Base-by-base conservation (phyloP, 2,329 filamentous ascomycete species). In the Trichoderma sp. region DNA sequence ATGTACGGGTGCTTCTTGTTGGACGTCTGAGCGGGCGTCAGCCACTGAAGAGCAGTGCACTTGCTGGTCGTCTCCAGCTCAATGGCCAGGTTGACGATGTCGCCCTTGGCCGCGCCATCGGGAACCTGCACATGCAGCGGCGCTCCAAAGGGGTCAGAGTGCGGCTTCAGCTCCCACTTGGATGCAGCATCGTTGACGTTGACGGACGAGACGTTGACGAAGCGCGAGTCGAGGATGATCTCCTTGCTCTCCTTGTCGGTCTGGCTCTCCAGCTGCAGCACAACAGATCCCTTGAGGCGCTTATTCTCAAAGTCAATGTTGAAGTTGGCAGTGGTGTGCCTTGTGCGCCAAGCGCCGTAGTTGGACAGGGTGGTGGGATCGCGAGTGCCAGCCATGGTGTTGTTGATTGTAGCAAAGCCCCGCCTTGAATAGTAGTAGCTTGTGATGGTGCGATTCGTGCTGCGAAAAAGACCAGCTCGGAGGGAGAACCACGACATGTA, bases 1-100 rank as follows among this genome's bases (percentile, higher is more conserved):
- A 98, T 96, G 85, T 98, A 98, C 1, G 96, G 96, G 79, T 97
- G 93, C 85, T 95, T 97, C 87, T 95, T 95, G 89, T 97, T 98
- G 75, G 94, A 95, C 1, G 97, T 98, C 86, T 98, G 97, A 38
- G 93, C 93, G 2, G 95, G 95, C 0, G 94, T 95, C 84, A 99
- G 89, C 96, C 97, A 99, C 85, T 98, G 96, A 77, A 99, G 88
- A 11, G 96, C 96, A 12, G 95, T 97, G 84, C 96, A 98, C 80
- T 94, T 90, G 69, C 93, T 90, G 1, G 97, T 98, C 6, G 97
- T 98, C 79, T 93, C 89, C 35, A 98, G 84, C 29, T 89, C 87
- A 77, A 97, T 94, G 83, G 91, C 85, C 21, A 92, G 80, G 78
- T 87, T 86, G 76, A 92, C 82, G 29, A 87, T 80, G 27, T 87